Evolutionary conservation across 176 grass and related monocot species (phyloP).

Genomic region (Bothriochloa decipiens): DNA sequence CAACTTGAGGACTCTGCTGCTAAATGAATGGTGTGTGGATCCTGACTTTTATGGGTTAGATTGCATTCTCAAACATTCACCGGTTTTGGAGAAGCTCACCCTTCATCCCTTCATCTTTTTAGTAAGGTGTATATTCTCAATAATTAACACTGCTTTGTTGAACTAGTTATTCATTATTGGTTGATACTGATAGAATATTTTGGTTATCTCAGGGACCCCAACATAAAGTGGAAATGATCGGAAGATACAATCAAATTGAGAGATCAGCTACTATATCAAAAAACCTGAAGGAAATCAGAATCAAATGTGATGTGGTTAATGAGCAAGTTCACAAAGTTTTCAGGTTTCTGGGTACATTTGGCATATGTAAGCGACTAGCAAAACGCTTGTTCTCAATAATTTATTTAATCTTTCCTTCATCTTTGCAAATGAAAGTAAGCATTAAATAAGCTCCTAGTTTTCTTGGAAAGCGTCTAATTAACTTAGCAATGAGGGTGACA

Average conservation of each 20-base stretch:
- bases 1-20: not conserved
- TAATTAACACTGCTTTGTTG: too few species aligned
- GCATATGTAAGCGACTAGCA: constrained; percentile 11
- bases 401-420: not conserved
- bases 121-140: too few species aligned
- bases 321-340: constrained; percentile 1
- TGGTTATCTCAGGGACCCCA: not conserved
- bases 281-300: constrained; percentile 30
- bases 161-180: not conserved
- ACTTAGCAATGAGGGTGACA: not conserved
- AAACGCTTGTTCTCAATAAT: not conserved
- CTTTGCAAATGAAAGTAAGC: not conserved
- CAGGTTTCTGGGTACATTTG: constrained; percentile 21
- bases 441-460: not conserved
- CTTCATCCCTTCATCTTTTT: constrained; percentile 10
- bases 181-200: not conserved
- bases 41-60: not conserved
- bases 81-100: not conserved
- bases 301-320: constrained; percentile 12
- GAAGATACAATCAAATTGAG: not conserved
- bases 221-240: constrained; percentile 5
- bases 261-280: constrained; percentile 6
- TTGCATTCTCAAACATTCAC: not conserved
- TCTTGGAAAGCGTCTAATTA: not conserved
- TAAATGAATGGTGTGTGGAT: not conserved